These are phyloP conservation scores for Hericium rajendrae DNA, from an alignment of 768 basidiomycete species.

Conservation along the genomic window DNA sequence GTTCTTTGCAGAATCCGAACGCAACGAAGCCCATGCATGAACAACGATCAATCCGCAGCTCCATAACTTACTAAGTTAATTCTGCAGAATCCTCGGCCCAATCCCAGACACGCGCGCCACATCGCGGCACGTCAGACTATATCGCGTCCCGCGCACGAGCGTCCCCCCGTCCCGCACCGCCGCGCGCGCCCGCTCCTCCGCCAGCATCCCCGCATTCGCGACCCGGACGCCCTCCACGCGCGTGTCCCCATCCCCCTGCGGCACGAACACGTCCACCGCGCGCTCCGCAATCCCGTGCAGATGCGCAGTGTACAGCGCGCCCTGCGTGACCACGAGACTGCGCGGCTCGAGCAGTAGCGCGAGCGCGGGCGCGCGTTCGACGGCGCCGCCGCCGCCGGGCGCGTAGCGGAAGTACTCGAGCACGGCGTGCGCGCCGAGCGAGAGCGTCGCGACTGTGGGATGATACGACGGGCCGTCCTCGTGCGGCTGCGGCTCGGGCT, in stretches of 20 bases:
- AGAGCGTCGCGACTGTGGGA: conserved; percentile 86
- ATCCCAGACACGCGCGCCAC: conserved; percentile 47
- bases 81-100: neutral
- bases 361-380: conserved; percentile 55
- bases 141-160: conserved; percentile 49
- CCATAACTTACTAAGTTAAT: too few species aligned
- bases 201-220: conserved; percentile 51
- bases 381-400: conserved; percentile 35
- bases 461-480: conserved; percentile 87
- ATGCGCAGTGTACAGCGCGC: conserved; percentile 56
- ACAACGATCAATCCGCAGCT: too few species aligned
- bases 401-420: conserved; percentile 74
- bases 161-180: conserved; percentile 40
- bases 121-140: conserved; percentile 83
- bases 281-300: conserved; percentile 75
- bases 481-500: conserved; percentile 77
- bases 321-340: conserved; percentile 71
- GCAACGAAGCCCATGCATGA: too few species aligned
- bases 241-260: conserved; percentile 8
- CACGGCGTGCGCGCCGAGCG: conserved; percentile 73
- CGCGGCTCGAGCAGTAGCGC: conserved; percentile 79
- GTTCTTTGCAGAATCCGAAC: too few species aligned
- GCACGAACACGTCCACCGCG: conserved; percentile 34
- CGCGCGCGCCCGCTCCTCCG: conserved; percentile 28
- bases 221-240: neutral